A percentile compares a stretch with the other conserved stretches of the same genome.
Conservation (phyloP, 1,284 basidiomycete genomes). For the Dichomitus squalens region DNA sequence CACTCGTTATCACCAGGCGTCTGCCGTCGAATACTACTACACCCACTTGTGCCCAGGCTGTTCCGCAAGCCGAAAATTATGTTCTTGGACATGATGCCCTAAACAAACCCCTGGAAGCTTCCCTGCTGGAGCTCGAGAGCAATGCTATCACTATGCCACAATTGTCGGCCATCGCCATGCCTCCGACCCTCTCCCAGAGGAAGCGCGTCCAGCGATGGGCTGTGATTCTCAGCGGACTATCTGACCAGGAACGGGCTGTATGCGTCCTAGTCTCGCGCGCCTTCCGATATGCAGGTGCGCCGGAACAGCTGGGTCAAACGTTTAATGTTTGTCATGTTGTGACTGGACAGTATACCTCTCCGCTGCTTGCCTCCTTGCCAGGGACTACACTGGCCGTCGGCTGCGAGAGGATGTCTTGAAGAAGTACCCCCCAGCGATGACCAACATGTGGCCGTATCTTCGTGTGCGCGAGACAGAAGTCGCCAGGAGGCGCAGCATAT, state of each 20-base stretch:
- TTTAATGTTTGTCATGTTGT: neutral
- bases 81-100: neutral
- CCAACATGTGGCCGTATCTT: conserved; percentile 73
- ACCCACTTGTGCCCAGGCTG: neutral
- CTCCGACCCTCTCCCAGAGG: conserved; percentile 58
- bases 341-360: conserved; percentile 62
- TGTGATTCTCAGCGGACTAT: conserved; percentile 53
- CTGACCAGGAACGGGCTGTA: conserved; percentile 40
- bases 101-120: neutral
- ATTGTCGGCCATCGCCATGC: conserved; percentile 50
- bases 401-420: conserved; percentile 39
- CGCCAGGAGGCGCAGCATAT: conserved; percentile 38
- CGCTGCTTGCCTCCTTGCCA: conserved; percentile 48
- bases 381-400: conserved; percentile 50
- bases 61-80: neutral
- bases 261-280: conserved; percentile 56
- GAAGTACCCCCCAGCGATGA: conserved; percentile 46
- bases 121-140: conserved; percentile 35
- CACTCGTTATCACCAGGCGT: conserved; percentile 32
- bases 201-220: conserved; percentile 56
- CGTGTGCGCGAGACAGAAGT: conserved; percentile 49
- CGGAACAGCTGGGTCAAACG: neutral
- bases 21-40: neutral
- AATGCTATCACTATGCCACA: conserved; percentile 17
- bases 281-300: conserved; percentile 66